phyloP scores from a whole-genome alignment of 495 filamentous ascomycete genomes.

The Podospora conica region DNA sequence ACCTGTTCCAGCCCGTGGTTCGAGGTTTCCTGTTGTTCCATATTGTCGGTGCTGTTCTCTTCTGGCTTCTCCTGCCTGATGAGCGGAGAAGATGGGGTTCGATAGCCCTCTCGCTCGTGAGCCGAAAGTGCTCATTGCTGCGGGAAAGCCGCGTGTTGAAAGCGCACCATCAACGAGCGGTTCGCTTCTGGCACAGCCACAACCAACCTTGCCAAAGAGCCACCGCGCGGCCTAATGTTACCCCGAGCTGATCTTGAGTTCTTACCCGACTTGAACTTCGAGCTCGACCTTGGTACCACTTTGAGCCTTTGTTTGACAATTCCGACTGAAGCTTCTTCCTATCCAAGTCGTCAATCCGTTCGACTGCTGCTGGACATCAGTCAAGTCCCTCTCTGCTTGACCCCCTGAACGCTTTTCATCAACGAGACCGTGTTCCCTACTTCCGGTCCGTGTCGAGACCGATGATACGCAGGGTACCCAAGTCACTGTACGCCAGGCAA shows the following conservation, averaged over 20 bases:
- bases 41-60: not conserved
- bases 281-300: not conserved
- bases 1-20: not conserved
- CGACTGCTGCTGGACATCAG: not conserved
- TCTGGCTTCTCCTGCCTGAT: not conserved
- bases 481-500: conserved; percentile 82
- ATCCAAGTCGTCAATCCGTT: not conserved
- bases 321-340: not conserved
- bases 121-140: not conserved
- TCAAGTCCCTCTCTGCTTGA: not conserved
- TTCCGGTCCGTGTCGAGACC: conserved; percentile 48
- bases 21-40: not conserved
- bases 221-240: not conserved
- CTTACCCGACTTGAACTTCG: not conserved
- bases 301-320: not conserved
- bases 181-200: not conserved
- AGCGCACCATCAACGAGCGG: not conserved
- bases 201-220: not conserved
- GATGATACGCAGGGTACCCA: conserved; percentile 75
- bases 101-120: not conserved
- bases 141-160: not conserved
- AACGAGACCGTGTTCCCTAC: conserved; percentile 10
- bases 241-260: conserved; percentile 2
- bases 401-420: not conserved
- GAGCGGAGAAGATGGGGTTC: not conserved